Percentiles rank a stretch among this genome's conserved stretches.
These are phyloP conservation scores for Lactifluus hygrophoroides DNA, from an alignment of 768 basidiomycete species.

Conservation along the genomic window DNA sequence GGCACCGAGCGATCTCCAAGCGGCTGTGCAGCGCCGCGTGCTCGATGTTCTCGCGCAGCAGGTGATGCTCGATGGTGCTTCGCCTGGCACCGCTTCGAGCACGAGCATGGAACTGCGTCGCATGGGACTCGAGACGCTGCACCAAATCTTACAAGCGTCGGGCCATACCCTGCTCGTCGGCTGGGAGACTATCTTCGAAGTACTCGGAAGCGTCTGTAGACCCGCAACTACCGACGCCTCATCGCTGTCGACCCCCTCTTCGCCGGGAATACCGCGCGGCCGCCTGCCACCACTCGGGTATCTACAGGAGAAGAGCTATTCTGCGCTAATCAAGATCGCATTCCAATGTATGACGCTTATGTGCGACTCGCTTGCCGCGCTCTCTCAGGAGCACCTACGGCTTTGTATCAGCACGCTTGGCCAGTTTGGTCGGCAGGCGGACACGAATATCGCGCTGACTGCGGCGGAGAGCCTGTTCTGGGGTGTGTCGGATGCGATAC, in stretches of 20 bases:
- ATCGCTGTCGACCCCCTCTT: conserved; percentile 34
- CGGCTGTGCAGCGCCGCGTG: conserved; percentile 69
- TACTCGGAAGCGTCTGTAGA: conserved; percentile 83
- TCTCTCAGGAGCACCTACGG: conserved; percentile 74
- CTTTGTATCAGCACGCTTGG: conserved; percentile 87
- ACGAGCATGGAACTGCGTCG: conserved; percentile 68
- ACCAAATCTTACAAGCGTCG: conserved; percentile 82
- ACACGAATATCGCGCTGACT: conserved; percentile 94
- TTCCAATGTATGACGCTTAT: conserved; percentile 92
- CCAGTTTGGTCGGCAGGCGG: conserved; percentile 84
- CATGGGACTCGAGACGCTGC: conserved; percentile 84
- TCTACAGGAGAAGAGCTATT: conserved; percentile 60
- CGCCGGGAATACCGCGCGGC: conserved; percentile 20
- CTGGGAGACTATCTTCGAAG: conserved; percentile 90
- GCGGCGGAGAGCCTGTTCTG: conserved; percentile 89
- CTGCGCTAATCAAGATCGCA: conserved; percentile 77
- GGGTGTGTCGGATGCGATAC: conserved; percentile 94
- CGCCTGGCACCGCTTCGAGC: conserved; percentile 28
- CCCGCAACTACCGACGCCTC: conserved; percentile 33
- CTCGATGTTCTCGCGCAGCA: conserved; percentile 81
- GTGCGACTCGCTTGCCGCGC: conserved; percentile 81
- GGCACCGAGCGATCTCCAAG: conserved; percentile 49
- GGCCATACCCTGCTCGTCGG: conserved; percentile 89
- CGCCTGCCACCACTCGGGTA: conserved; percentile 40
- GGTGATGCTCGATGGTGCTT: conserved; percentile 38